Base-by-base conservation (phyloP, 208 protist genomes). In the Wallacemonas sp. region DNA sequence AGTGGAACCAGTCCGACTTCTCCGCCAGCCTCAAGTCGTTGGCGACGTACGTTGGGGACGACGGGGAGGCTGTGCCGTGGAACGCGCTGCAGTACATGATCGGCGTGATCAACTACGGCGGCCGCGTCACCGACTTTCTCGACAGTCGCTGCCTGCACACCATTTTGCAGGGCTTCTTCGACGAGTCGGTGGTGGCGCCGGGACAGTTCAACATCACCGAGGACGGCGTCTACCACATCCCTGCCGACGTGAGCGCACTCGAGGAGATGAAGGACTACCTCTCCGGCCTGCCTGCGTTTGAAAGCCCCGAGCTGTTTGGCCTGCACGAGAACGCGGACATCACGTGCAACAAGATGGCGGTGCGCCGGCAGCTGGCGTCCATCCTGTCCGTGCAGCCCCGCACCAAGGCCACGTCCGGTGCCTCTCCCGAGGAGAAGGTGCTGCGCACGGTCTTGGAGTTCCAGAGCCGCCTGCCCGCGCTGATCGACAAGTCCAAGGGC, bases 241-340 rank as follows among this genome's bases (percentile, higher is more conserved):
- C 94, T 10, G 79, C 67, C 16, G 74, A 95, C 61, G 66, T 91
- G n/a, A 62, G 70, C 16, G 85, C 81, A 48, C 68, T 98, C 11
- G 65, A 79, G 18, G 62, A 54, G 33, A 79, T 96, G 11, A 79
- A 76, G 48, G 74, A 82, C 11, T 95, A 97, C 70, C 70, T 98
- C 20, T 54, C 77, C n/a, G 80, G 81, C 50, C 81, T 98, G 46
- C 97, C 97, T 12, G 73, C 89, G 25, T 97, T 97, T 61, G 96
- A 98, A 55, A 86, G 80, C 45, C 98, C 98, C 4, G 89, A 93
- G 70, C 72, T 97, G 20, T 99, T 99, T 77, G 98, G 98, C 26
- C 85, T 99, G 33, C 95, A 99, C 74, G 81, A 75, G 11, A 99
- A 98, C 77, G 97, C 98, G 10, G 93, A 97, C 66, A 97, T 98